Base-by-base conservation (phyloP, 805 yeast species). In the Suhomyces xylopsoci region DNA sequence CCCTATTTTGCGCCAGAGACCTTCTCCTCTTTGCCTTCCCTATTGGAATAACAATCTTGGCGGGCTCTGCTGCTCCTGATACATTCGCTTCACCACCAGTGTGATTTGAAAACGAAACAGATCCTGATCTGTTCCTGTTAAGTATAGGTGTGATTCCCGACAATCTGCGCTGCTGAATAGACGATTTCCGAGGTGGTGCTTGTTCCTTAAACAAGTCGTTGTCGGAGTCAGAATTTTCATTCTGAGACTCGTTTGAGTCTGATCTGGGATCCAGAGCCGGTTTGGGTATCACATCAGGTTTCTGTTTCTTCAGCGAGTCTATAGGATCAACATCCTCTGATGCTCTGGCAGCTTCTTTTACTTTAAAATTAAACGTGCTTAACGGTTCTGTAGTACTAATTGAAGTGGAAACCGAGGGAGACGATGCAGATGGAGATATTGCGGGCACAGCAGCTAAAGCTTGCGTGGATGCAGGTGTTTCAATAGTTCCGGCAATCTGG, bases 41-140 rank as follows among this genome's bases (percentile, higher is more conserved):
- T 9, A 62, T 53, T 1, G 79, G 79, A 26, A 75, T 71, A n/a
- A 68, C 74, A 49, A 74, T 75, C 36, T 67, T 64, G 40, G 68
- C 66, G 2, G 78, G 77, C 24, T 38, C 42, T 1, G 56, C 53
- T n/a, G 53, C 51, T 20, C 57, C 55, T 12, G 32, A 12, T 49
- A 60, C 52, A 15, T 32, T 32, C 15, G 22, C n/a, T 7, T 44
- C 62, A 55, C 38, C 50, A 49, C 14, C 28, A 5, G 54, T 55
- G 15, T 59, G 58, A 6, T 65, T 57, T 7, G 63, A 50, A 3
- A 60, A 53, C n/a, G 73, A 62, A 7, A 67, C 53, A 0, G 76
- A 72, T 5, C 65, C 66, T 14, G 71, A 58, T 19, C 74, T 58
- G 40, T 64, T 63, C 36, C 69, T 48, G 28, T 60, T 58, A 9